phyloP scores from a whole-genome alignment of 1,284 basidiomycete genomes.

The Fomitopsis betulina region DNA sequence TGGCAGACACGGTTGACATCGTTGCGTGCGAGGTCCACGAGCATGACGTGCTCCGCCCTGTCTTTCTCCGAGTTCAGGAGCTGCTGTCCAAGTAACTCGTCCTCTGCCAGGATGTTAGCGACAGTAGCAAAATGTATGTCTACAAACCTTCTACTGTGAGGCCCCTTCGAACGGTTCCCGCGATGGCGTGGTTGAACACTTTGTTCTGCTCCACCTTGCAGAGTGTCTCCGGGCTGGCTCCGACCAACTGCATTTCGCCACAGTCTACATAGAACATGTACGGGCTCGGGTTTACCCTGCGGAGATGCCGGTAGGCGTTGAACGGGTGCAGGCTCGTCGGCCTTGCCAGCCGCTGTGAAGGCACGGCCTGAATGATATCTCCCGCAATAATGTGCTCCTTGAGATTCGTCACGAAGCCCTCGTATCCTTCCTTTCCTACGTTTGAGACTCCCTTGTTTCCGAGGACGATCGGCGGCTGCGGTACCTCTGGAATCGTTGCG shows the following conservation, averaged over 20 bases:
- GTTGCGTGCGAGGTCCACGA: conserved; percentile 98
- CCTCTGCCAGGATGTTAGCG: conserved; percentile 56
- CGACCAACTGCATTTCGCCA: conserved; percentile 89
- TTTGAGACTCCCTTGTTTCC: conserved; percentile 81
- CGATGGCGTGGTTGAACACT: conserved; percentile 98
- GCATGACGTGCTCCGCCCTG: conserved; percentile 97
- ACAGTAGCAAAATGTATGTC: not conserved
- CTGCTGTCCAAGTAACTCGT: conserved; percentile 71
- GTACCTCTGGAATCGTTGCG: conserved; percentile 59
- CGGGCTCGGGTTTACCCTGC: conserved; percentile 94
- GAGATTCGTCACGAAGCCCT: conserved; percentile 86
- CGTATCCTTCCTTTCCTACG: conserved; percentile 92
- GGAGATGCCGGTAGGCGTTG: conserved; percentile 91
- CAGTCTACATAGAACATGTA: conserved; percentile 99
- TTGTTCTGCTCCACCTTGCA: conserved; percentile 93
- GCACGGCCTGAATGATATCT: conserved; percentile 99
- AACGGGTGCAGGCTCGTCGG: conserved; percentile 93
- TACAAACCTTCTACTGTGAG: conserved; percentile 75
- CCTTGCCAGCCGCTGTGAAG: conserved; percentile 85
- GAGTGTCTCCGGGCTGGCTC: conserved; percentile 95
- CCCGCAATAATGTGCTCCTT: conserved; percentile 95
- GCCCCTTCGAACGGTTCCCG: conserved; percentile 90
- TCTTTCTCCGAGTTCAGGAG: conserved; percentile 90
- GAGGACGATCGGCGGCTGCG: conserved; percentile 64
- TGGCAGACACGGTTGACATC: conserved; percentile 98